Conservation (phyloP, 2,329 filamentous ascomycete genomes). For the Trichophyton schoenleinii region DNA sequence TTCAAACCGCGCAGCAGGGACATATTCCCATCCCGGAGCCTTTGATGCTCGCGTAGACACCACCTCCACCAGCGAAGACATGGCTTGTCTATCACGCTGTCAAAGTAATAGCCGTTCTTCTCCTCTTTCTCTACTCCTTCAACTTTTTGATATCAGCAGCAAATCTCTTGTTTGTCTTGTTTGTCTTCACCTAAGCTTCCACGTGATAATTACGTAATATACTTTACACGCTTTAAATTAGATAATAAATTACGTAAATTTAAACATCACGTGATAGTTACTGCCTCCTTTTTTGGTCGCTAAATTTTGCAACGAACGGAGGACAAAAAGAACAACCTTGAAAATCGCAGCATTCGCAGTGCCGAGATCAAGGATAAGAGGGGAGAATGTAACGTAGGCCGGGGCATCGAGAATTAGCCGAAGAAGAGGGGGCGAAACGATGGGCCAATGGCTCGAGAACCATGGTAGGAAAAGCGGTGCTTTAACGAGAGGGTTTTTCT, state of each 20-base stretch:
- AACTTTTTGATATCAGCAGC: background rate
- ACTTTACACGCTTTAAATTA: background rate
- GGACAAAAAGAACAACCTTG: background rate
- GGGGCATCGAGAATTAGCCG: background rate
- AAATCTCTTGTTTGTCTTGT: background rate
- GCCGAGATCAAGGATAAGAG: background rate
- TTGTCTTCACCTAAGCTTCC: background rate
- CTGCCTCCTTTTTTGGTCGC: background rate
- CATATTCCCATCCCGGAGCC: slow-evolving; percentile 85
- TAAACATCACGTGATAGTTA: too few species aligned
- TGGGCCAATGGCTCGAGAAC: background rate
- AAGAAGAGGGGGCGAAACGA: background rate
- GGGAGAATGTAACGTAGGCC: background rate
- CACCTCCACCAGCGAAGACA: slow-evolving; percentile 62
- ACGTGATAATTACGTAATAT: background rate
- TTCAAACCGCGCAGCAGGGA: slow-evolving; percentile 58
- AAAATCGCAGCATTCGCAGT: background rate
- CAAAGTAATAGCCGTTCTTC: background rate
- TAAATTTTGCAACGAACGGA: background rate
- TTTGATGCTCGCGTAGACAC: slow-evolving; percentile 52
- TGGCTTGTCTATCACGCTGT: slow-evolving; percentile 19
- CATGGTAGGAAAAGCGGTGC: background rate
- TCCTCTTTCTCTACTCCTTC: background rate
- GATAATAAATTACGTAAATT: too few species aligned
- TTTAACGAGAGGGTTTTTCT: background rate